phyloP scores from a whole-genome alignment of 2,329 filamentous ascomycete genomes.

The Microsporum audouinii region DNA sequence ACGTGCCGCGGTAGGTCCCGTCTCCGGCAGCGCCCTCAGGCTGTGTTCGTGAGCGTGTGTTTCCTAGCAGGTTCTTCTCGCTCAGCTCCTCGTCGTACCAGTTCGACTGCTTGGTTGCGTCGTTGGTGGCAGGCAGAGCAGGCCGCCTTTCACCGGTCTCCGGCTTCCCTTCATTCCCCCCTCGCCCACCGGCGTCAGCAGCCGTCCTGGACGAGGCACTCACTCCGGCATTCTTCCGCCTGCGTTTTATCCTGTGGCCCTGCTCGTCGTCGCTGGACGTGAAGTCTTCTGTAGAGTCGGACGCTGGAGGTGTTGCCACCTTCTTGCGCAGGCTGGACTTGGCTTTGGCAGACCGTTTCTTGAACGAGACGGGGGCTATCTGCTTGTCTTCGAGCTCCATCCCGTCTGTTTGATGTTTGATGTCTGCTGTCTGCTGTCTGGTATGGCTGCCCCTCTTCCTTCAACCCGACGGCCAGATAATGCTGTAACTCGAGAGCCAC shows the following conservation, averaged over 20 bases:
- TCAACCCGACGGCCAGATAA: too few relatives aligned
- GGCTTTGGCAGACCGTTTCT: conserved; percentile 67
- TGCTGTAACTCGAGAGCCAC: too few relatives aligned
- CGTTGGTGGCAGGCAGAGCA: conserved; percentile 41
- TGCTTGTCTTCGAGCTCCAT: not conserved
- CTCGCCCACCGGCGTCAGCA: conserved; percentile 17
- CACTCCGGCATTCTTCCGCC: conserved; percentile 58
- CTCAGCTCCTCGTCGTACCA: conserved; percentile 69
- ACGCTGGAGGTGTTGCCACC: conserved; percentile 61
- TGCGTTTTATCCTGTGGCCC: conserved; percentile 66
- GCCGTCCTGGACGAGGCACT: conserved; percentile 47
- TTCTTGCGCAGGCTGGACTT: conserved; percentile 73
- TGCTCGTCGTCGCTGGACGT: conserved; percentile 66
- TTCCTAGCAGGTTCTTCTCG: conserved; percentile 37
- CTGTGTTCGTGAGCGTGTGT: conserved; percentile 19
- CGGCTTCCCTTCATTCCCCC: conserved; percentile 46
- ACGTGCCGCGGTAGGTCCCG: conserved; percentile 65
- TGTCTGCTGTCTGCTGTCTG: too few relatives aligned
- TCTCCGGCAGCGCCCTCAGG: conserved; percentile 32
- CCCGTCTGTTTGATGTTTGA: not conserved
- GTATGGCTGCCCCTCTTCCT: too few relatives aligned
- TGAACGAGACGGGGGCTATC: conserved; percentile 45
- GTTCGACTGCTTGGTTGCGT: conserved; percentile 78
- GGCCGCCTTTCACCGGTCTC: conserved; percentile 43
- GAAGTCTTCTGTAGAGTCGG: conserved; percentile 44